A percentile compares a stretch with the other conserved stretches of the same genome.
Conservation (phyloP, 805 yeast species). For the Ascoidea rubescens region DNA sequence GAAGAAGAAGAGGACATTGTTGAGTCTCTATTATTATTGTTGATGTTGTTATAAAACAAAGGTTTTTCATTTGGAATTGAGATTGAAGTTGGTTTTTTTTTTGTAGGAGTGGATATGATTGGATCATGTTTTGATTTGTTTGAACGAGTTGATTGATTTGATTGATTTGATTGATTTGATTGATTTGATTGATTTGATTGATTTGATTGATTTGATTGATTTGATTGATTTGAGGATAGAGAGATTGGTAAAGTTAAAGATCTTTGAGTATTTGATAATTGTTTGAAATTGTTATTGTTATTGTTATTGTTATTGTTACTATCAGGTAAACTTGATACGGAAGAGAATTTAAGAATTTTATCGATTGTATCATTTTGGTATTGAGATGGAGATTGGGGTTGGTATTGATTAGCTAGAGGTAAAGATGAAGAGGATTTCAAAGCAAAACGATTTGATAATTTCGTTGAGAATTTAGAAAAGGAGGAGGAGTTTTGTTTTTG, state of each 20-base stretch:
- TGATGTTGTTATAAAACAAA: no score
- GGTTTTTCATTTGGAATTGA: no score
- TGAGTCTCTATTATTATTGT: neutral
- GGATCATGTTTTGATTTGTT: no score
- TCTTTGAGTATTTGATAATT: neutral
- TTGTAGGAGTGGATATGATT: no score
- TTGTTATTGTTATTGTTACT: slow-evolving; percentile 1
- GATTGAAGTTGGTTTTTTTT: no score
- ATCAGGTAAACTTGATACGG: neutral
- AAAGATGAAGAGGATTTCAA: neutral
- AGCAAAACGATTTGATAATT: slow-evolving; percentile 3
- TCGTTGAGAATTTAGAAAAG: slow-evolving; percentile 6
- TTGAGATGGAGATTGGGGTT: neutral
- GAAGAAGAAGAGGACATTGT: neutral
- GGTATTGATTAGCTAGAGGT: slow-evolving; percentile 1
- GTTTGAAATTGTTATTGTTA: neutral
- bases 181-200: no score
- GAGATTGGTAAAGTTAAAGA: no score
- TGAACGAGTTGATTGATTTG: no score
- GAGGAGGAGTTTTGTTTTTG: neutral
- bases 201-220: no score
- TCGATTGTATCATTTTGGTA: neutral
- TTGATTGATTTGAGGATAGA: no score
- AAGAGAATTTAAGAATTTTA: no score
- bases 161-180: no score